Conservation (phyloP, 2,329 filamentous ascomycete species). For the Ophiobolus disseminans region DNA sequence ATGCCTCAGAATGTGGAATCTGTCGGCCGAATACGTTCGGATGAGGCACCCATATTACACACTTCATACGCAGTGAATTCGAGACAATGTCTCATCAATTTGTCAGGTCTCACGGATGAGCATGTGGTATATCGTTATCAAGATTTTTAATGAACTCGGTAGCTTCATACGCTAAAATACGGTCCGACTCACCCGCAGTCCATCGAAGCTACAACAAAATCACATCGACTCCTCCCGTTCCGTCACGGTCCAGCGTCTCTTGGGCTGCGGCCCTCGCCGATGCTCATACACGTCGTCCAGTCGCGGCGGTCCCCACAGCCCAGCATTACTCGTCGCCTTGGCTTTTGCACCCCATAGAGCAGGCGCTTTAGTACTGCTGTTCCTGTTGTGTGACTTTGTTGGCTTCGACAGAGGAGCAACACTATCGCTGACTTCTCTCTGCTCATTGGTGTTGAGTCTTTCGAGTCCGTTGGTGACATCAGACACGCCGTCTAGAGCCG, state of each 20-base stretch:
- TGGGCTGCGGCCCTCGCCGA: conserved; percentile 50
- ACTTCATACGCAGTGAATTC: too few relatives aligned
- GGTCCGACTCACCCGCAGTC: too few relatives aligned
- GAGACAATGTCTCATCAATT: too few relatives aligned
- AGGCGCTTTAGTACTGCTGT: conserved; percentile 12
- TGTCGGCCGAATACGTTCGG: conserved; percentile 6
- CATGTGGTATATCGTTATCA: too few relatives aligned
- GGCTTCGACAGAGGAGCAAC: conserved; percentile 36
- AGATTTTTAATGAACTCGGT: too few relatives aligned
- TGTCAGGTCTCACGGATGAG: too few relatives aligned
- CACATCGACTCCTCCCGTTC: conserved; percentile 35
- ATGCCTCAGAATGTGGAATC: background rate
- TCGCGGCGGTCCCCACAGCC: conserved; percentile 54
- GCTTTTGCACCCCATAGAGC: conserved; percentile 38
- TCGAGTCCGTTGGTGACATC: conserved; percentile 17
- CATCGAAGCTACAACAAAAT: too few relatives aligned
- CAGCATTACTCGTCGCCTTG: conserved; percentile 32
- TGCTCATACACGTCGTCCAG: conserved; percentile 46
- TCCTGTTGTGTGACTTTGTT: conserved; percentile 24
- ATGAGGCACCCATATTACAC: background rate
- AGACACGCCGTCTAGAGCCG: conserved; percentile 8
- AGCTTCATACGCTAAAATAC: too few relatives aligned
- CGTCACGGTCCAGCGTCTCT: conserved; percentile 54
- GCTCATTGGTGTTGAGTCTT: conserved; percentile 32
- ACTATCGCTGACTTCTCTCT: conserved; percentile 38